Base-by-base conservation (phyloP, 148 eudicot species). In the Beta vulgaris region DNA sequence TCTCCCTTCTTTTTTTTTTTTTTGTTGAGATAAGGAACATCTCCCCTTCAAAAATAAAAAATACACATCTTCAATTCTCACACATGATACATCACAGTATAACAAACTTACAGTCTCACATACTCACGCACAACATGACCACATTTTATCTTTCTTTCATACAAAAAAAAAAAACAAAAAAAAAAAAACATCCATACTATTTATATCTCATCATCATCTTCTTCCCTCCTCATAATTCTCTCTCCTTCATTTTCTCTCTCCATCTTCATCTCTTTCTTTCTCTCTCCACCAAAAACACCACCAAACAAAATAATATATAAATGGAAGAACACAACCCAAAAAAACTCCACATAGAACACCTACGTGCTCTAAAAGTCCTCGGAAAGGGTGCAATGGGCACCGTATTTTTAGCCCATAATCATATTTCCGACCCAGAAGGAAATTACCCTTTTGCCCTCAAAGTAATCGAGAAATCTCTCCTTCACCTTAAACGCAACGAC, bases 351-450 rank as follows among this genome's bases (percentile, higher is more conserved):
- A 34, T 88, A 15, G 81, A 85, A 77, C 77, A 74, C 82, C 80
- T 93, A 1, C 74, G 81, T 26, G 95, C 88, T 79, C 37, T 87
- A 35, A 91, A 85, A 79, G 73, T 93, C 25, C 88, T 93, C 13
- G 98, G 98, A n/a, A 90, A 85, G 74, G 98, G 98, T n/a, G 98
- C 98, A 49, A 90, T 84, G 81, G 98, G 98, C 28, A 93, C 97
- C 6, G 98, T 93, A 6, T 87, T 93, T 73, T 76, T 93, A 19
- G 98, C 89, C 69, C 77, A 88, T 65, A 81, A 89, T 85, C 61
- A 0, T 15, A 37, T 29, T 1, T 58, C 71, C 46, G 86, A 87
- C 88, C 86, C 91, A 0, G 62, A 74, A 11, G 87, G 86, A 35
- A 31, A 8, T 32, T 76, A 25, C 72, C 89, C 87, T 21, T 89